Base-by-base conservation (phyloP, 2,329 filamentous ascomycete genomes). In the Penicillium vulpinum region DNA sequence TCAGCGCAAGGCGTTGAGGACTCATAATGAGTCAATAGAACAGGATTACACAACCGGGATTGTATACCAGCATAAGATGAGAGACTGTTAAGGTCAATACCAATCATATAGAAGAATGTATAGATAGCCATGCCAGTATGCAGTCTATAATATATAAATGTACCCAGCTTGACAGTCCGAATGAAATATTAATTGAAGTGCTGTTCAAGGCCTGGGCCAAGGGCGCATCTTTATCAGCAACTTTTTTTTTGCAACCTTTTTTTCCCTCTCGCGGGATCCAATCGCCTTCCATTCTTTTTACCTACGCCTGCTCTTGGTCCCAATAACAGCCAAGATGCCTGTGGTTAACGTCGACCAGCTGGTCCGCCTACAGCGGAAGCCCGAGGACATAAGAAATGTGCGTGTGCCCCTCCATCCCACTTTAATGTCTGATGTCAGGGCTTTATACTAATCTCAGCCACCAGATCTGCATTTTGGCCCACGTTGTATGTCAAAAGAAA, bases 311-410 rank as follows among this genome's bases (percentile, higher is more conserved):
- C 44, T 41, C 52, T 62, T 55, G 54, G 24, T 57, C 47, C 48
- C 54, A 60, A 56, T 46, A 43, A 59, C 57, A 62, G 53, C 51
- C 76, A 83, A 70, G 58, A 99, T 99, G 94, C 93, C 94, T 63
- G 88, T 97, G 64, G 91, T 99, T 65, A 89, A 86, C 62, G 87
- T 92, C 62, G 91, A 97, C 66, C 92, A 95, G 81, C 85, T 99
- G 71, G 89, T 94, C 66, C 85, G 87, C 76, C 86, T 99, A 67
- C 94, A 99, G 81, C 86, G 87, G 74, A 89, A 92, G 73, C 86
- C 92, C 67, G 86, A 92, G 64, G 90, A 92, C 76, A 89, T 99
- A 73, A 86, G 94, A 80, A 99, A 99, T 83, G 92, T 95, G 81
- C 75, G 85, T 74, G 67, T 69, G 64, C 66, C 62, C 62, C 68